A percentile compares a stretch with the other conserved stretches of the same genome.
phyloP scores from a whole-genome alignment of 2,329 filamentous ascomycete species.

The Dissoconium aciculare region DNA sequence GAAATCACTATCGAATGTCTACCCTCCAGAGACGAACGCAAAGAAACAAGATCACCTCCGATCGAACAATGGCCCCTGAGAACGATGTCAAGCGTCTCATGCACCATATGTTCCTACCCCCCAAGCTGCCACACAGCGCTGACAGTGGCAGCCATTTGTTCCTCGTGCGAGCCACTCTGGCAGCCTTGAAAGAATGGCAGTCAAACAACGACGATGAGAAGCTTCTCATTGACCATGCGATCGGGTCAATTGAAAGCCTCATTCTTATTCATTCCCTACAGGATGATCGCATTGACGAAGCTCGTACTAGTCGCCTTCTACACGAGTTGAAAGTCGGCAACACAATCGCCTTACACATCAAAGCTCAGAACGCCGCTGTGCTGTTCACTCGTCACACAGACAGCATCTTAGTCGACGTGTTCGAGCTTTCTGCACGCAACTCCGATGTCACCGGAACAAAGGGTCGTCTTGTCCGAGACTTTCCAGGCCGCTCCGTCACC shows the following conservation, averaged over 20 bases:
- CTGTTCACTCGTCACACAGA: slow-evolving; percentile 12
- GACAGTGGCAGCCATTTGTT: slow-evolving; percentile 16
- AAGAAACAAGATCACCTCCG: no score
- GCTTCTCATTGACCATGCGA: slow-evolving; percentile 3
- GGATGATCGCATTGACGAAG: slow-evolving; percentile 1
- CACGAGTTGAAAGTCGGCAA: slow-evolving; percentile 1
- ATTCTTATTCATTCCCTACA: slow-evolving; percentile 3
- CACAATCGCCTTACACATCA: slow-evolving; percentile 7
- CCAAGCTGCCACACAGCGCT: slow-evolving; percentile 25
- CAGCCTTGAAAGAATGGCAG: slow-evolving; percentile 6
- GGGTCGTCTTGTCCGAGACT: slow-evolving; percentile 42
- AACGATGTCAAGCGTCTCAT: slow-evolving; percentile 11
- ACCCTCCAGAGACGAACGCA: no score
- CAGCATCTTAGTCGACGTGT: slow-evolving; percentile 41
- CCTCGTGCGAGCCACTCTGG: slow-evolving; percentile 3
- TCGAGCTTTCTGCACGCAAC: slow-evolving; percentile 43
- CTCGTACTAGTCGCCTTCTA: slow-evolving; percentile 1
- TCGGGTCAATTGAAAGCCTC: slow-evolving; percentile 1
- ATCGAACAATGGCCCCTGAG: no score
- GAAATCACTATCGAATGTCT: no score
- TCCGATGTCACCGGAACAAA: slow-evolving; percentile 38
- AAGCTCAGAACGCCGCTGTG: slow-evolving; percentile 15
- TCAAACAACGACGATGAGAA: slow-evolving; percentile 14
- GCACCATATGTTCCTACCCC: slow-evolving; percentile 33
- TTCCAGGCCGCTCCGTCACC: slow-evolving; percentile 41